These are phyloP conservation scores for Aspergillus neoniger DNA, from an alignment of 2,329 filamentous ascomycete species.

Conservation along the genomic window DNA sequence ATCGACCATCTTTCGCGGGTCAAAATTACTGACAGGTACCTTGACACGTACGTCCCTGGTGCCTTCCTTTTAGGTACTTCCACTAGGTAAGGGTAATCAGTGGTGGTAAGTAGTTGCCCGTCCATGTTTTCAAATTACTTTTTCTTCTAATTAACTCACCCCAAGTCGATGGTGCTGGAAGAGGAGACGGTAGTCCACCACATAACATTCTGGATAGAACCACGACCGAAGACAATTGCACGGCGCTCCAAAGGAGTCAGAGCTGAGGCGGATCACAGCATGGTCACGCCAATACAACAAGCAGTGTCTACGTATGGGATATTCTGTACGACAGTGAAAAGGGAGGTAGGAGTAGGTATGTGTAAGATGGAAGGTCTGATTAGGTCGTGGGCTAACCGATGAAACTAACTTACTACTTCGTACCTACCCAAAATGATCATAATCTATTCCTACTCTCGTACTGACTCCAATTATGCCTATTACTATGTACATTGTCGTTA, in stretches of 20 bases:
- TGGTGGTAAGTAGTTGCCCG: not conserved
- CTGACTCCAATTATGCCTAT: not conserved
- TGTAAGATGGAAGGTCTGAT: not conserved
- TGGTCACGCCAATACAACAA: constrained; percentile 1
- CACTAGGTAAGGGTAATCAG: not conserved
- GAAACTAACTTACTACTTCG: not conserved
- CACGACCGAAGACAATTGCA: not conserved
- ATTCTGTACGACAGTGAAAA: not conserved
- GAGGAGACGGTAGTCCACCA: not conserved
- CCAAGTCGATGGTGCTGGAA: not conserved
- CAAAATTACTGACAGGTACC: constrained; percentile 3
- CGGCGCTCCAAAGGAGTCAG: not conserved
- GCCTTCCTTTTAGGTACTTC: not conserved
- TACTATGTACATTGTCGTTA: not conserved
- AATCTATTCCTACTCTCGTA: not conserved
- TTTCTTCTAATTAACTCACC: no score
- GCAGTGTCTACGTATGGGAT: constrained; percentile 2
- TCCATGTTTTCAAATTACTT: not conserved
- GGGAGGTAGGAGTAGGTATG: not conserved
- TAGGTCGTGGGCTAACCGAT: not conserved
- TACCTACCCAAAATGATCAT: not conserved
- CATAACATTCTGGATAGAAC: not conserved
- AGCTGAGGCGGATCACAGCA: constrained; percentile 4
- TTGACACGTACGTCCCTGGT: not conserved
- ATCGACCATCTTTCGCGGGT: not conserved